These are phyloP conservation scores for Sarcodon sp. DNA, from an alignment of 768 basidiomycete species.

Conservation along the genomic window DNA sequence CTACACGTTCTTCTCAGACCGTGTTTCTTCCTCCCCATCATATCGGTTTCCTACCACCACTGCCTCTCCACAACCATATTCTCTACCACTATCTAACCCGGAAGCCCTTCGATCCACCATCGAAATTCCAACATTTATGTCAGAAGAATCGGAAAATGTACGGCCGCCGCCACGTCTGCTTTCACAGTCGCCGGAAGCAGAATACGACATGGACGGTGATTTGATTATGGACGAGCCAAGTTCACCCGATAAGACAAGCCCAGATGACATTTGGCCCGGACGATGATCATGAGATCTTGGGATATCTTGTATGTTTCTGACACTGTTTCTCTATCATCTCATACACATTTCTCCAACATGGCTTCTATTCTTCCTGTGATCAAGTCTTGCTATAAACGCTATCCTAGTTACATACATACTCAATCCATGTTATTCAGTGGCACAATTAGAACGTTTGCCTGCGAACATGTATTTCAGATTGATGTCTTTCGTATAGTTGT, in stretches of 20 bases:
- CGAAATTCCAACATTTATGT: neutral
- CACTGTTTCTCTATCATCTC: too few species aligned
- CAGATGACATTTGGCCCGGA: neutral
- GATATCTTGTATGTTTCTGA: too few species aligned
- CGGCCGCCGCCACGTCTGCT: neutral
- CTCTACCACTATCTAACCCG: neutral
- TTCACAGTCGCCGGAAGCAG: constrained; percentile 7
- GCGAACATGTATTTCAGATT: too few species aligned
- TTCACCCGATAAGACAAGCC: neutral
- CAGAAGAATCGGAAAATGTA: constrained; percentile 5
- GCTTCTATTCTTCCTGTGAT: too few species aligned
- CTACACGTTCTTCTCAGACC: constrained; percentile 24
- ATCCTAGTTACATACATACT: too few species aligned
- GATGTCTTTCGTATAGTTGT: too few species aligned
- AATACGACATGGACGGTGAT: constrained; percentile 3
- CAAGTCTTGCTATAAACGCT: too few species aligned
- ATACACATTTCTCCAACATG: too few species aligned
- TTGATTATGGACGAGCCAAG: neutral
- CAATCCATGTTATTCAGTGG: too few species aligned
- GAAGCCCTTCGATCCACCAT: neutral
- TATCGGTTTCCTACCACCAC: constrained; percentile 23
- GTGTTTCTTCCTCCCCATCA: constrained; percentile 20
- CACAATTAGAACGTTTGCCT: too few species aligned
- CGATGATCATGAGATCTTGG: too few species aligned
- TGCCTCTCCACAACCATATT: constrained; percentile 6